Percentiles rank a stretch among this genome's conserved stretches.
These are phyloP conservation scores for Crucihimalaya himalaica DNA, from an alignment of 345 rosid genomes.

Conservation along the genomic window DNA sequence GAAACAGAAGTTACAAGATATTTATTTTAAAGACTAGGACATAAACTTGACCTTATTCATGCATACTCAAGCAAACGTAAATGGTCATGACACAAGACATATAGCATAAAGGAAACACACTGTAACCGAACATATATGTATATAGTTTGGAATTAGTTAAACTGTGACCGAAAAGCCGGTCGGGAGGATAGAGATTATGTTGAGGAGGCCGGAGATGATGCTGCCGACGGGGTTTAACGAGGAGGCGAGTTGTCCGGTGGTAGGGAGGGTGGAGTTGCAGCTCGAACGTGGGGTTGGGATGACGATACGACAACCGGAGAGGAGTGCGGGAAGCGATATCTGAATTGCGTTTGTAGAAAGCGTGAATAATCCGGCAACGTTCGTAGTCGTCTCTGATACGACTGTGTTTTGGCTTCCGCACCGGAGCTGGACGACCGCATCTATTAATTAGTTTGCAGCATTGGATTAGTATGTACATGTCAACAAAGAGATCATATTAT, in stretches of 20 bases:
- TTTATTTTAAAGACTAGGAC: neutral
- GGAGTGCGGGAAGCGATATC: slow-evolving; percentile 36
- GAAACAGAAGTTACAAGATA: neutral
- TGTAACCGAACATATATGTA: neutral
- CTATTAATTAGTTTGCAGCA: slow-evolving; percentile 15
- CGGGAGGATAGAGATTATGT: slow-evolving; percentile 43
- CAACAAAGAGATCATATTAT: neutral
- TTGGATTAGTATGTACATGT: neutral
- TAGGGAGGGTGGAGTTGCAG: slow-evolving; percentile 51
- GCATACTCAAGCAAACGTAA: neutral
- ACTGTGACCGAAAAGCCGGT: slow-evolving; percentile 37
- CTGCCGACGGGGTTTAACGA: slow-evolving; percentile 43
- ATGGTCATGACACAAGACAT: slow-evolving; percentile 8
- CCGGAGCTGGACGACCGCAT: slow-evolving; percentile 49
- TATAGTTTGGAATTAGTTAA: neutral
- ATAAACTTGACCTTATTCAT: slow-evolving; percentile 8
- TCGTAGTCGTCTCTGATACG: slow-evolving; percentile 42
- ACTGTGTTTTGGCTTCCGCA: slow-evolving; percentile 39
- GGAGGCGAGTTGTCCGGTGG: slow-evolving; percentile 35
- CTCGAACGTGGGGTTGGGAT: slow-evolving; percentile 50
- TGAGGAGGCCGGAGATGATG: slow-evolving; percentile 42
- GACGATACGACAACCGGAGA: slow-evolving; percentile 40
- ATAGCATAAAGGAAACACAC: neutral
- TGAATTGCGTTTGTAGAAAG: slow-evolving; percentile 33
- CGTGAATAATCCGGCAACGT: slow-evolving; percentile 42